Evolutionary conservation across 1,284 basidiomycete species (phyloP).

Genomic region (Rhodotorula sp.): DNA sequence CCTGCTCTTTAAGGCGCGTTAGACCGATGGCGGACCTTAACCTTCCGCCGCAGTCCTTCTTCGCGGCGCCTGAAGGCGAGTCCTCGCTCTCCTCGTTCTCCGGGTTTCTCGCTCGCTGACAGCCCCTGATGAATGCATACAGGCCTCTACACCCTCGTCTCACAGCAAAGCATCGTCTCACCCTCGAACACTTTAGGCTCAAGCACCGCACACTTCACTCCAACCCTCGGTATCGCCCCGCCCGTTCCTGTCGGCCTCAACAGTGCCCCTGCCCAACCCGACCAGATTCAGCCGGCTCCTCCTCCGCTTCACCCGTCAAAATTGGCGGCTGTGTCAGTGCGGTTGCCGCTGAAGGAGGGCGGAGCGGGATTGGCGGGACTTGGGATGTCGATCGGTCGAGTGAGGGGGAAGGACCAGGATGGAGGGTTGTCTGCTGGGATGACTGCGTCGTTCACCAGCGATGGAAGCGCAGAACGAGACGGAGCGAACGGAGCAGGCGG

Average conservation of each 20-base stretch:
- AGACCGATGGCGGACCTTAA: conserved; percentile 3
- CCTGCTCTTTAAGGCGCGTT: not conserved
- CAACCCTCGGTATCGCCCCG: not conserved
- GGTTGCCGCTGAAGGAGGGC: conserved; percentile 59
- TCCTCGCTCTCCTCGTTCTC: conserved; percentile 1
- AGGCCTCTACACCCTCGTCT: conserved; percentile 36
- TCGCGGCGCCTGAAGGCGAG: conserved; percentile 35
- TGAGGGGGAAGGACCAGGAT: conserved; percentile 56
- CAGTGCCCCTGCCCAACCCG: not conserved
- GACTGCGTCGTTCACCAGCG: not conserved
- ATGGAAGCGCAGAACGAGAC: not conserved
- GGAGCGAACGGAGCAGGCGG: not conserved
- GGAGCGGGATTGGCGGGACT: conserved; percentile 42
- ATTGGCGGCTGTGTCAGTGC: conserved; percentile 62
- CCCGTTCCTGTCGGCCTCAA: not conserved
- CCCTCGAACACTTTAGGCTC: not conserved
- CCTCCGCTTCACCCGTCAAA: conserved; percentile 60
- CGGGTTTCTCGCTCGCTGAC: not conserved
- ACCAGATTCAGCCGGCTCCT: conserved; percentile 46
- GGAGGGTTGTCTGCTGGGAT: not conserved
- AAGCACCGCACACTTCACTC: conserved; percentile 6
- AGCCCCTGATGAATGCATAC: not conserved
- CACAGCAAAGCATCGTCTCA: conserved; percentile 13
- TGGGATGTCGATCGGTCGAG: conserved; percentile 31
- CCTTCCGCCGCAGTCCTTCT: conserved; percentile 28